Conservation (phyloP, 805 yeast species). For the Priceomyces fermenticarens region DNA sequence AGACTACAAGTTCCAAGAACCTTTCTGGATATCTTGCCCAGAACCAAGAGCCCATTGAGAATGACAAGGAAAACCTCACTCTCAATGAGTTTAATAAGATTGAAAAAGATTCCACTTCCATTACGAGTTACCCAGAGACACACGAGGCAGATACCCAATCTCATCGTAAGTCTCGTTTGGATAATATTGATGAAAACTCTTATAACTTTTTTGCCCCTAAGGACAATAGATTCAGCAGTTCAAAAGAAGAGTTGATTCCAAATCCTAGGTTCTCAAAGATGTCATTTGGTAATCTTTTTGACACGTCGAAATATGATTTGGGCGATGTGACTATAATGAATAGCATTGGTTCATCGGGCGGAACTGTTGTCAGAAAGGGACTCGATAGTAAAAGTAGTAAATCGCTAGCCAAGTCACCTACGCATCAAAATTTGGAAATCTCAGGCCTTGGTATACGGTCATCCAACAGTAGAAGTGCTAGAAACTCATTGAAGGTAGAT, state of each 20-base stretch:
- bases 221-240: not conserved
- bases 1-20: conserved; percentile 38
- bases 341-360: conserved; percentile 4
- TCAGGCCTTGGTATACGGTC: conserved; percentile 28
- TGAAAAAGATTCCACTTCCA: conserved; percentile 8
- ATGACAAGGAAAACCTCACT: conserved; percentile 15
- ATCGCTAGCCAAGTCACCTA: conserved; percentile 18
- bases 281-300: conserved; percentile 37
- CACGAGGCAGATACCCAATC: not conserved
- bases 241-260: conserved; percentile 26
- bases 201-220: not conserved
- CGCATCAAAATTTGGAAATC: conserved; percentile 3
- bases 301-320: conserved; percentile 9
- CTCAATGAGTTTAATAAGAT: conserved; percentile 12
- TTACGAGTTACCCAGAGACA: conserved; percentile 2
- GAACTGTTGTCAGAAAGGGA: conserved; percentile 10
- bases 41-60: conserved; percentile 7
- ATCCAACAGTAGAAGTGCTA: not conserved
- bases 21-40: conserved; percentile 18
- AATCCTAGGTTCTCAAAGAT: conserved; percentile 42
- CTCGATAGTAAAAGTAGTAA: conserved; percentile 7
- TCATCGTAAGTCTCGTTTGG: conserved; percentile 18
- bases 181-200: conserved; percentile 16
- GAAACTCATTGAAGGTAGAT: not conserved
- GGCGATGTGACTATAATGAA: conserved; percentile 6